Evolutionary conservation across 306 rosid species (phyloP).

Genomic region (Carpinus viminea): DNA sequence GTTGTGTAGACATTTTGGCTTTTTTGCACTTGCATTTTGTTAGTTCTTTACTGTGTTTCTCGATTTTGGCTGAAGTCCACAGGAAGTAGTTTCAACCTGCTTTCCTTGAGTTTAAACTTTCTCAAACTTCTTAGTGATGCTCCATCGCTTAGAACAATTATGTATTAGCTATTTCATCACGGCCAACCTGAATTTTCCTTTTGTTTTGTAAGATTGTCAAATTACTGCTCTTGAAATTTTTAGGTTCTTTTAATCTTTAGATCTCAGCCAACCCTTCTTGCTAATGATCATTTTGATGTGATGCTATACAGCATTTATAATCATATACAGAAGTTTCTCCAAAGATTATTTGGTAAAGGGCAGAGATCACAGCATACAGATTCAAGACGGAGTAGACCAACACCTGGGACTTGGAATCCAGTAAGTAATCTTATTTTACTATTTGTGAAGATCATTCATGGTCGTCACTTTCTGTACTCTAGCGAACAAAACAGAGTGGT

Average conservation of each 20-base stretch:
- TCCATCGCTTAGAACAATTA: background rate
- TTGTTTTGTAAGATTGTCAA: background rate
- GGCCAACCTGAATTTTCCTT: no score
- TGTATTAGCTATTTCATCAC: background rate
- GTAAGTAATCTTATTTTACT: slow-evolving; percentile 37
- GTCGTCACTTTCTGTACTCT: slow-evolving; percentile 2
- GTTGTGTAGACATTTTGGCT: background rate
- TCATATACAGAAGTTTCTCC: slow-evolving; percentile 59
- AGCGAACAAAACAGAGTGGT: background rate
- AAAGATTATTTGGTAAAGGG: slow-evolving; percentile 43
- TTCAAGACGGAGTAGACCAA: slow-evolving; percentile 28
- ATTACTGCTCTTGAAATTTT: background rate
- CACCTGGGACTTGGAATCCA: slow-evolving; percentile 21
- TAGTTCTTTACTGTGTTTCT: background rate
- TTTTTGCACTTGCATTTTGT: background rate
- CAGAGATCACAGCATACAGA: slow-evolving; percentile 42
- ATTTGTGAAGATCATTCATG: background rate
- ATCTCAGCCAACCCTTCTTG: background rate
- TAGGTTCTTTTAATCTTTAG: slow-evolving; percentile 1
- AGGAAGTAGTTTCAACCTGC: background rate
- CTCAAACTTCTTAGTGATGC: background rate
- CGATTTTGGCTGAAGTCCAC: background rate
- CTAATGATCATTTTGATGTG: slow-evolving; percentile 21
- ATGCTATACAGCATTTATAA: slow-evolving; percentile 85
- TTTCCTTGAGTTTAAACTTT: background rate